A percentile compares a stretch with the other conserved stretches of the same genome.
Conservation (phyloP, 768 basidiomycete species). For the Russula earlei region DNA sequence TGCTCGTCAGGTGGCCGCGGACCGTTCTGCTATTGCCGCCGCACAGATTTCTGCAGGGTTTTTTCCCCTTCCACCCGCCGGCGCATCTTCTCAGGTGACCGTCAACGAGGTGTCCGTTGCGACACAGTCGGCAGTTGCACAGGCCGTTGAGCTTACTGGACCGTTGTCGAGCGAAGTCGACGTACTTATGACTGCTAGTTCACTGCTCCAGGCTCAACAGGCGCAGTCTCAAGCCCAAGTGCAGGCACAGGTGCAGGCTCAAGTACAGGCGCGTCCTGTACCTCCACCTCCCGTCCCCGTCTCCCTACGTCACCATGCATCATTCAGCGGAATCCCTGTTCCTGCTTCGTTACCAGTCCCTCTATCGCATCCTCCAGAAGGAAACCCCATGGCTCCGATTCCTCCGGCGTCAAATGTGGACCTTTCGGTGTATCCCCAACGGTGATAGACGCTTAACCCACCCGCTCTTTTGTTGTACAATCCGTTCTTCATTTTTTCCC, state of each 20-base stretch:
- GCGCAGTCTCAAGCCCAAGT: slow-evolving; percentile 24
- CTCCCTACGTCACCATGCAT: slow-evolving; percentile 28
- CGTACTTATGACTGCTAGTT: slow-evolving; percentile 62
- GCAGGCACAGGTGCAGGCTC: slow-evolving; percentile 17
- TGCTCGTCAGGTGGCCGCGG: slow-evolving; percentile 48
- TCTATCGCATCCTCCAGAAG: slow-evolving; percentile 13
- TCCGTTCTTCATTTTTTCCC: not conserved
- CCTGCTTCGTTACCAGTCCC: not conserved
- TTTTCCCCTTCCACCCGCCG: slow-evolving; percentile 25
- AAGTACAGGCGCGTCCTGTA: not conserved
- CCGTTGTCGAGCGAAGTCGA: slow-evolving; percentile 70
- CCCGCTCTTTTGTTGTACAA: slow-evolving; percentile 4
- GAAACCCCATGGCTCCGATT: not conserved
- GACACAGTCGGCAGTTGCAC: slow-evolving; percentile 71
- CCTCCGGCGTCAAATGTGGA: slow-evolving; percentile 4
- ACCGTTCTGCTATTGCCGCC: slow-evolving; percentile 35
- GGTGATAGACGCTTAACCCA: slow-evolving; percentile 13
- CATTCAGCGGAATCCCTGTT: slow-evolving; percentile 21
- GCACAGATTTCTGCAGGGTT: slow-evolving; percentile 35
- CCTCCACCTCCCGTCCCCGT: slow-evolving; percentile 26
- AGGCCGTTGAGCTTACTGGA: slow-evolving; percentile 70
- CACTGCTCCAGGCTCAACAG: slow-evolving; percentile 39
- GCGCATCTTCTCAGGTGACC: slow-evolving; percentile 35
- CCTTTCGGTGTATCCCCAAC: slow-evolving; percentile 12
- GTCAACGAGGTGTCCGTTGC: slow-evolving; percentile 50